These are phyloP conservation scores for Rhizopogon vinicolor DNA, from an alignment of 768 basidiomycete species.

Conservation along the genomic window DNA sequence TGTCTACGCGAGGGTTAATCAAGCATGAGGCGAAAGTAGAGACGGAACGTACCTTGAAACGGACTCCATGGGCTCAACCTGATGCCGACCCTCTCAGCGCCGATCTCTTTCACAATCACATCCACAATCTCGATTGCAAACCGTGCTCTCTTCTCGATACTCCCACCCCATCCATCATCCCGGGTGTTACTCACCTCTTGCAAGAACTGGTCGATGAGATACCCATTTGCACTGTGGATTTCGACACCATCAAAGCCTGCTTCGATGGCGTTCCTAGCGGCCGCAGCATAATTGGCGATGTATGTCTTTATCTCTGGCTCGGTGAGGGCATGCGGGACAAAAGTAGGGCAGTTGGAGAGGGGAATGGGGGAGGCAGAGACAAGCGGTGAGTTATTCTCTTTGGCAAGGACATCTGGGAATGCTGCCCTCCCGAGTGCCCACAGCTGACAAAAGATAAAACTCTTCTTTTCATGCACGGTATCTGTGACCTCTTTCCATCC, in stretches of 20 bases:
- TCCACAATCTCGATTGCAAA: conserved; percentile 42
- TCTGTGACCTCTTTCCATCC: conserved; percentile 50
- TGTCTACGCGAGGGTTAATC: conserved; percentile 13
- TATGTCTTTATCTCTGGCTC: conserved; percentile 41
- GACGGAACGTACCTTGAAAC: conserved; percentile 24
- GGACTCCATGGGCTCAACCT: conserved; percentile 39
- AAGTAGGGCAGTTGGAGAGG: conserved; percentile 2
- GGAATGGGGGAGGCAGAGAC: conserved; percentile 23
- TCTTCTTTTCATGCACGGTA: conserved; percentile 39
- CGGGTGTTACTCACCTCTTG: conserved; percentile 36
- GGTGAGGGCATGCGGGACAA: conserved; percentile 35
- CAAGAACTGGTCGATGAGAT: conserved; percentile 38
- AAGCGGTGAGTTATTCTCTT: conserved; percentile 12
- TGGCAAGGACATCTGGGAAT: conserved; percentile 8
- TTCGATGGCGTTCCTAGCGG: conserved; percentile 47
- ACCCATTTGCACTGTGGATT: conserved; percentile 28
- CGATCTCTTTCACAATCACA: conserved; percentile 38
- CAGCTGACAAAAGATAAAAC: conserved; percentile 40
- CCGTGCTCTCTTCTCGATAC: conserved; percentile 40
- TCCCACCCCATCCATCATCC: conserved; percentile 49
- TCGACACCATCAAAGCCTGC: conserved; percentile 64
- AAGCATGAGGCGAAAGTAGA: not conserved
- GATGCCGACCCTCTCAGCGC: conserved; percentile 37
- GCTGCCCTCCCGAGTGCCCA: conserved; percentile 44
- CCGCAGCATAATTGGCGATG: conserved; percentile 36